Base-by-base conservation (phyloP, 202 grass and related monocot genomes). In the Panicum virgatum region DNA sequence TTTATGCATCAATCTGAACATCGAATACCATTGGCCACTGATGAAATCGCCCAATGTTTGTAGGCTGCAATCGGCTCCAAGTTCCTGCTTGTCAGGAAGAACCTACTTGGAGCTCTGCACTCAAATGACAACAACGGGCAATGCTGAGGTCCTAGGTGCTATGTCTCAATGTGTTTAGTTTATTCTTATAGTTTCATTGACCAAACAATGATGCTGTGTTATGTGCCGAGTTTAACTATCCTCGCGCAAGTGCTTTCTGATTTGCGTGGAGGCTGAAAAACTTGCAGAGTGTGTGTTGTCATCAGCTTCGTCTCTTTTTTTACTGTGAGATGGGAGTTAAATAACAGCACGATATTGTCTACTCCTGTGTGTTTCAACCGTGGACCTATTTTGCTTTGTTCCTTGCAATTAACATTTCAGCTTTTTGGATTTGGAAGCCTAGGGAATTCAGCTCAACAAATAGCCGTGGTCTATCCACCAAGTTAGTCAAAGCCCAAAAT, bases 251-350 rank as follows among this genome's bases (percentile, higher is more conserved):
- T 46, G 6, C 7, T 23, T n/a, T 44, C 9, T 62, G 43, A 76
- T 85, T 88, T 86, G 89, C 9, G 16, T 9, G 12, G 86, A 86
- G 81, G 84, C 88, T 93, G 90, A 89, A 87, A 84, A 89, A 62
- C 91, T 93, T 82, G 68, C 10, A 90, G 0, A 96, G 25, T 10
- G 1, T 59, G 94, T 93, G 89, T 93, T 93, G 88, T 70, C 88
- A 97, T 97, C 91, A 93, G 86, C 94, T 97, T 91, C 40, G 82
- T 90, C 86, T 93, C 84, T n/a, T 88, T 37, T 34, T 19, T 30
- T 79, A 5, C 51, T 16, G 26, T 85, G 91, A 74, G 91, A 85
- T 90, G 40, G 86, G 89, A 91, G 94, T 97, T 89, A 97, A 97
- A 93, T 91, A 69, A 88, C 82, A 83, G 76, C 94, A 90, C 80